Evolutionary conservation across 768 basidiomycete genomes (phyloP).

Genomic region (Lyophyllum decastes): DNA sequence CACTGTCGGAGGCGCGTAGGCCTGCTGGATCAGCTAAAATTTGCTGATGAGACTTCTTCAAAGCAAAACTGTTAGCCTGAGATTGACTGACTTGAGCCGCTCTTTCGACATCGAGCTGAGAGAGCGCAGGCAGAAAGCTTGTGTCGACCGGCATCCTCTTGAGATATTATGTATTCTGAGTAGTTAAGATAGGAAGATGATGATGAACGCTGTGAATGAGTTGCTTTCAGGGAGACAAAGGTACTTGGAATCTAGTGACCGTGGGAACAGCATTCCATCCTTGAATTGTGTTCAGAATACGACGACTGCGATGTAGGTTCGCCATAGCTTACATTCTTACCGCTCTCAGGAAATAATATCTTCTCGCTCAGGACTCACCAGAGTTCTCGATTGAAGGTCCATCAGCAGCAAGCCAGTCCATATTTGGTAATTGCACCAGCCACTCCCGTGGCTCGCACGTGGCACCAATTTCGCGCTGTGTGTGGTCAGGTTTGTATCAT

Average conservation of each 20-base stretch:
- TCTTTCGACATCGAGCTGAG: constrained; percentile 53
- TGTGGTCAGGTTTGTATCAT: constrained; percentile 5
- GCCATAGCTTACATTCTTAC: too few species aligned
- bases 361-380: too few species aligned
- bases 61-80: not conserved
- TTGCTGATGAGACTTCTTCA: not conserved
- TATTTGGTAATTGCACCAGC: not conserved
- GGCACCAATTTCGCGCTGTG: not conserved
- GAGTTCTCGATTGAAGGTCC: too few species aligned
- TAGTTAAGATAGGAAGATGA: not conserved
- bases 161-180: not conserved
- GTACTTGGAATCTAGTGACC: too few species aligned
- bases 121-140: constrained; percentile 54
- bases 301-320: too few species aligned
- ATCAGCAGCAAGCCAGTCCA: not conserved
- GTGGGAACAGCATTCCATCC: too few species aligned
- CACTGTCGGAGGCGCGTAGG: constrained; percentile 54
- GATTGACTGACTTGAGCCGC: constrained; percentile 56
- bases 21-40: constrained; percentile 65
- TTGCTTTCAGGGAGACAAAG: too few species aligned
- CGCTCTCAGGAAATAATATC: too few species aligned
- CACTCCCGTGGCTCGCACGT: constrained; percentile 16
- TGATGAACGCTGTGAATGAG: not conserved
- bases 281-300: too few species aligned
- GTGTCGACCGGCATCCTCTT: constrained; percentile 25